Conservation (phyloP, 1,284 basidiomycete genomes). For the Schizophyllum commune region DNA sequence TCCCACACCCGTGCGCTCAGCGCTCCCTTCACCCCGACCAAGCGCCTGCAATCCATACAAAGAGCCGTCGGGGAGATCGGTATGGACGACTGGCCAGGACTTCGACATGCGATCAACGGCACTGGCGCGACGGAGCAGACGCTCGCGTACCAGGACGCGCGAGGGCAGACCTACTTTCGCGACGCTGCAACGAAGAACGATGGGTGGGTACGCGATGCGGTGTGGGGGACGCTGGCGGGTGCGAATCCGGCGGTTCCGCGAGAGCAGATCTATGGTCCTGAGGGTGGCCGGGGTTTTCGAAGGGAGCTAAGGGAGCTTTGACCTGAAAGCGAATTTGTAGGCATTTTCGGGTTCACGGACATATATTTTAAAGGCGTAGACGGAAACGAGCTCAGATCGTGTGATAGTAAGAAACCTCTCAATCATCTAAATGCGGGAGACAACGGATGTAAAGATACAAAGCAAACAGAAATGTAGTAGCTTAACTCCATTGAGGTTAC, state of each 20-base stretch:
- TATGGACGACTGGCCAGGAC: conserved; percentile 30
- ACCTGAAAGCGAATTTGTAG: too few relatives aligned
- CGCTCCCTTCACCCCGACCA: conserved; percentile 21
- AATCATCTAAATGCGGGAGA: too few relatives aligned
- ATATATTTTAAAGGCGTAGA: too few relatives aligned
- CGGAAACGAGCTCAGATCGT: too few relatives aligned
- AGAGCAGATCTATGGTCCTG: conserved; percentile 24
- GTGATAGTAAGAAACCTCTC: too few relatives aligned
- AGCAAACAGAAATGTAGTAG: too few relatives aligned
- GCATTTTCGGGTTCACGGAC: too few relatives aligned
- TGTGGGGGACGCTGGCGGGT: conserved; percentile 27
- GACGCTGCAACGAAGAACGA: conserved; percentile 29
- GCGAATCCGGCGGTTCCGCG: conserved; percentile 25
- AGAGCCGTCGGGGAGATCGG: conserved; percentile 26
- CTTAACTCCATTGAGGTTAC: too few relatives aligned
- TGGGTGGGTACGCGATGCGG: conserved; percentile 26
- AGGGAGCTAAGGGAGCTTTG: too few relatives aligned
- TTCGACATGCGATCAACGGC: conserved; percentile 30
- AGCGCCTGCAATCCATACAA: conserved; percentile 24
- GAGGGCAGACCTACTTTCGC: conserved; percentile 26
- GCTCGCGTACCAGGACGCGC: conserved; percentile 25
- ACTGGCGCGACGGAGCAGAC: conserved; percentile 27
- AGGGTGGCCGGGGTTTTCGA: conserved; percentile 27
- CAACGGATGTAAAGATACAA: too few relatives aligned
- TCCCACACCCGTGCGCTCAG: conserved; percentile 24